Evolutionary conservation across 106 monocot species (phyloP).

Genomic region (Triglochin maritima): DNA sequence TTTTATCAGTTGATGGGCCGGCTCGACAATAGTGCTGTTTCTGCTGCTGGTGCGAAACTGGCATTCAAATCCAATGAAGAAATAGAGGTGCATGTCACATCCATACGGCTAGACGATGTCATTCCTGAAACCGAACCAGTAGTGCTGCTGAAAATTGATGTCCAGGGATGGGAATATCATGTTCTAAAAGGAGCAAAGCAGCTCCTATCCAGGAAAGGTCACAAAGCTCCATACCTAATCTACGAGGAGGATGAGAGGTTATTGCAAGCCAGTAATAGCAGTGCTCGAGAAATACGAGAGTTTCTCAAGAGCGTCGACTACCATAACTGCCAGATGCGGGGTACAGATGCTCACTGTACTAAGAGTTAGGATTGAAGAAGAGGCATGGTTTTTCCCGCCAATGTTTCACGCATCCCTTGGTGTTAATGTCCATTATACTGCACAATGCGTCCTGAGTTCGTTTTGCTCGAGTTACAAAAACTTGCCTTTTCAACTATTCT

Average conservation of each 20-base stretch:
- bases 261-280: conserved; percentile 78
- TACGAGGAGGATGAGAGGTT: conserved; percentile 92
- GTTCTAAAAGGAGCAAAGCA: conserved; percentile 62
- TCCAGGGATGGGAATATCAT: conserved; percentile 95
- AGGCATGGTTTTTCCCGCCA: too few relatives aligned
- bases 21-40: conserved; percentile 93
- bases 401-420: too few relatives aligned
- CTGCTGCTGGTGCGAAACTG: conserved; percentile 74
- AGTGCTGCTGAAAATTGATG: conserved; percentile 75
- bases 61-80: conserved; percentile 89
- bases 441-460: too few relatives aligned
- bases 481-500: too few relatives aligned
- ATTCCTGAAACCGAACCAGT: conserved; percentile 48
- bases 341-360: conserved; percentile 77
- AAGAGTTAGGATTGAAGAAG: conserved; percentile 20
- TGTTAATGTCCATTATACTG: too few relatives aligned
- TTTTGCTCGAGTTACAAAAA: too few relatives aligned
- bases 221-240: conserved; percentile 79
- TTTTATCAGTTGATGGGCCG: conserved; percentile 63
- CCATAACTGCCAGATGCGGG: conserved; percentile 42
- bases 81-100: conserved; percentile 52
- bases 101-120: conserved; percentile 70
- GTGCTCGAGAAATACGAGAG: conserved; percentile 42
- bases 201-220: conserved; percentile 55
- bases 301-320: conserved; percentile 67